Percentiles rank a stretch among this genome's conserved stretches.
phyloP scores from a whole-genome alignment of 1,284 basidiomycete species.

The Rhizoctonia solani region DNA sequence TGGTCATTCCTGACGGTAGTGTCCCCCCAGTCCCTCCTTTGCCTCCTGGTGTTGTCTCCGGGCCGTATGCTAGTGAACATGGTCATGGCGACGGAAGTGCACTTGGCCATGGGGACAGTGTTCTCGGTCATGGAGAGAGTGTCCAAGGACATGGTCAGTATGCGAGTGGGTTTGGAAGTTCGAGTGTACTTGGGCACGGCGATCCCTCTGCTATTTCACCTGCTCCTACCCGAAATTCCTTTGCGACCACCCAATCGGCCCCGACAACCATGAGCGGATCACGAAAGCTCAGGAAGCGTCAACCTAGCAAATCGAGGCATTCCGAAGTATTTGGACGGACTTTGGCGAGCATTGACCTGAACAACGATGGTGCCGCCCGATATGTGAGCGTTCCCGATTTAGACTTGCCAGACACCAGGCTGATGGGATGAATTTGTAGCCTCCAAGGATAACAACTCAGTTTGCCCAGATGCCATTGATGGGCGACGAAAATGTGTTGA shows the following conservation, averaged over 20 bases:
- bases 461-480: constrained; percentile 1
- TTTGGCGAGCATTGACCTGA: constrained; percentile 9
- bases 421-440: not conserved
- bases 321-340: not conserved
- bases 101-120: constrained; percentile 11
- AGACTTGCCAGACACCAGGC: not conserved
- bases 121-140: not conserved
- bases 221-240: not conserved
- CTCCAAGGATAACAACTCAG: constrained; percentile 28
- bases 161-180: constrained; percentile 1
- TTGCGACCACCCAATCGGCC: constrained; percentile 18
- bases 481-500: not conserved
- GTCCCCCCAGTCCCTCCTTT: constrained; percentile 26
- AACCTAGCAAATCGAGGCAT: not conserved
- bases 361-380: not conserved
- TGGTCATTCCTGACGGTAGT: not conserved
- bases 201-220: not conserved
- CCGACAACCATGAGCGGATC: not conserved
- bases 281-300: constrained; percentile 11
- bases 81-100: constrained; percentile 21
- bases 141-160: not conserved
- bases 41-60: constrained; percentile 1
- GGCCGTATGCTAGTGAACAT: not conserved
- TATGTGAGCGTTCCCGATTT: not conserved
- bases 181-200: constrained; percentile 16